phyloP scores from a whole-genome alignment of 1,139 yeast genomes.

The Ogataea hybrid region DNA sequence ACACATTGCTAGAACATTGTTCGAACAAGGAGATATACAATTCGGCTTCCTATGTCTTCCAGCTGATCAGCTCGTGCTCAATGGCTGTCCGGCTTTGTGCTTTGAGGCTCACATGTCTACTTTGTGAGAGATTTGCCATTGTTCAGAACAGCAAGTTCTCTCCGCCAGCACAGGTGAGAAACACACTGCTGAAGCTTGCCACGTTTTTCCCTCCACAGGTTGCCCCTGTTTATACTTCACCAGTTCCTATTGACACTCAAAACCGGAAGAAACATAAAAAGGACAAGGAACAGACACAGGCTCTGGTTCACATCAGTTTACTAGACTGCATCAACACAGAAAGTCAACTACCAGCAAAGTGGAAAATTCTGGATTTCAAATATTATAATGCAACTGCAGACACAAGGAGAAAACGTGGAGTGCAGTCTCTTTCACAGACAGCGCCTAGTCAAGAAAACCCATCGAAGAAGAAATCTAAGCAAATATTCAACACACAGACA shows the following conservation, averaged over 20 bases:
- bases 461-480: conserved; percentile 9
- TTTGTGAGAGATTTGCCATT: conserved; percentile 42
- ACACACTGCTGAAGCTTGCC: conserved; percentile 51
- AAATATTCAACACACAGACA: conserved; percentile 22
- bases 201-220: conserved; percentile 51
- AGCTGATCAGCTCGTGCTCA: conserved; percentile 54
- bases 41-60: conserved; percentile 61
- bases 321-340: conserved; percentile 50
- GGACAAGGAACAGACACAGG: conserved; percentile 15
- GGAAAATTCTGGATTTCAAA: conserved; percentile 56
- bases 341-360: conserved; percentile 50
- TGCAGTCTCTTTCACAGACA: conserved; percentile 2
- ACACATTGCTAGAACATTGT: conserved; percentile 66
- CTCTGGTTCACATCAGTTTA: conserved; percentile 44
- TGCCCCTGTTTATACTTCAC: conserved; percentile 36
- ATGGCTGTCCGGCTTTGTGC: conserved; percentile 60
- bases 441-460: conserved; percentile 9
- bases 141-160: conserved; percentile 24
- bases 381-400: conserved; percentile 42
- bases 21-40: conserved; percentile 66
- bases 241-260: conserved; percentile 29
- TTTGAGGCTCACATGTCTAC: conserved; percentile 47
- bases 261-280: conserved; percentile 15
- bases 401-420: conserved; percentile 1
- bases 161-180: conserved; percentile 38